These are phyloP conservation scores for Zizania latifolia DNA, from an alignment of 176 grass and related monocot genomes.

Conservation along the genomic window DNA sequence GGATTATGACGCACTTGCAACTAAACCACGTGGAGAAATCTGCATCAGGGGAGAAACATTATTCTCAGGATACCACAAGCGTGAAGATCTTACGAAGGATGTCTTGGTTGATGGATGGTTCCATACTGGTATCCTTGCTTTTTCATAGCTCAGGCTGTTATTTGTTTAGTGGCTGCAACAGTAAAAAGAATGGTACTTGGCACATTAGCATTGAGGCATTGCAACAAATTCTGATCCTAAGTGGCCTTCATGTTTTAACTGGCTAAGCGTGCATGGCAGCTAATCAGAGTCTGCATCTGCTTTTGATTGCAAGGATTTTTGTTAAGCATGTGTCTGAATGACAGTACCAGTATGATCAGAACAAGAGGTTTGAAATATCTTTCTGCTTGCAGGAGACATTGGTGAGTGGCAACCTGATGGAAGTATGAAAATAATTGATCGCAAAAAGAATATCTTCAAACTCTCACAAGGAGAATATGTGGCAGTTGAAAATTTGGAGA, in stretches of 20 bases:
- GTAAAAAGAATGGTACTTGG: neutral
- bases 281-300: neutral
- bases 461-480: conserved; percentile 96
- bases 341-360: neutral
- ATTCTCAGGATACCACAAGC: conserved; percentile 81
- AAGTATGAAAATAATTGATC: conserved; percentile 90
- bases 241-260: neutral
- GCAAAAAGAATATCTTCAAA: conserved; percentile 95
- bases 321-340: neutral
- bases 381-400: conserved; percentile 64
- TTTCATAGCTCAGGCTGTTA: neutral
- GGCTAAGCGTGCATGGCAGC: neutral
- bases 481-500: conserved; percentile 89
- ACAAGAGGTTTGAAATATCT: neutral
- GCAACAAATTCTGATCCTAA: neutral
- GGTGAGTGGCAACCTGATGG: conserved; percentile 91
- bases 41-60: conserved; percentile 75
- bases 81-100: conserved; percentile 75
- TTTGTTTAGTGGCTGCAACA: neutral
- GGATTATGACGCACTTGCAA: conserved; percentile 69
- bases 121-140: conserved; percentile 54
- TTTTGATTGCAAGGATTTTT: neutral
- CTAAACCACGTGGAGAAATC: conserved; percentile 59
- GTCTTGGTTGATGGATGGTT: conserved; percentile 87
- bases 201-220: neutral